Evolutionary conservation across 2,329 filamentous ascomycete species (phyloP).

Genomic region (Fusarium clavum): DNA sequence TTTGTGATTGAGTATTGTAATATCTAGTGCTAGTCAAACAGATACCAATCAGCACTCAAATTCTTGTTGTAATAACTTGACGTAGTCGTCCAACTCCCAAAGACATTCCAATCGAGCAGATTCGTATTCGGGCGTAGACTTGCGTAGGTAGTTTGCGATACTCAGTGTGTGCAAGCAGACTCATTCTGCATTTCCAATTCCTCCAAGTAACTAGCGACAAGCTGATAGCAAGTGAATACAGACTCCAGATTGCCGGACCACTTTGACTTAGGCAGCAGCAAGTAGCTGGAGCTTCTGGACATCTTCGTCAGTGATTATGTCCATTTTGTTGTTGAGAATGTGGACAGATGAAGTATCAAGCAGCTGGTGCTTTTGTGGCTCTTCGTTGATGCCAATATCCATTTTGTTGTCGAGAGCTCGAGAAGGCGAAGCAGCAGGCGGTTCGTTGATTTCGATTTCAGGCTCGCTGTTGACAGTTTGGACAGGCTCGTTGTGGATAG

Average conservation of each 20-base stretch:
- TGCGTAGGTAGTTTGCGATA: background rate
- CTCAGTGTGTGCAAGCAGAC: background rate
- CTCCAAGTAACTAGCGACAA: background rate
- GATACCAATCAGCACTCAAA: constrained; percentile 15
- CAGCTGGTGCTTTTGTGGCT: background rate
- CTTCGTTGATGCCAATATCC: background rate
- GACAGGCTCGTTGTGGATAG: background rate
- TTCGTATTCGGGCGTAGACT: background rate
- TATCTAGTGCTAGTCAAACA: background rate
- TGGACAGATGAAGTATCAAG: background rate
- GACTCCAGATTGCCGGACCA: background rate
- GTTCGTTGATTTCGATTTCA: background rate
- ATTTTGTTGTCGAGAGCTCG: background rate
- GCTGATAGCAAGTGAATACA: background rate
- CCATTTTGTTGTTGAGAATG: background rate
- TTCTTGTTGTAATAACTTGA: background rate
- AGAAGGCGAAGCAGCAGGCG: no score
- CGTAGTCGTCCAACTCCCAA: background rate
- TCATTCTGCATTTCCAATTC: background rate
- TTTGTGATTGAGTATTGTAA: background rate
- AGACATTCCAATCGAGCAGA: background rate
- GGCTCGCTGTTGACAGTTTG: background rate
- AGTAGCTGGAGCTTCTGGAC: background rate
- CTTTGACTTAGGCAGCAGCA: background rate
- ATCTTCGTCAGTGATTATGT: background rate